A percentile compares a stretch with the other conserved stretches of the same genome.
Evolutionary conservation across 495 filamentous ascomycete species (phyloP).

Genomic region (Margaritispora aquatica): DNA sequence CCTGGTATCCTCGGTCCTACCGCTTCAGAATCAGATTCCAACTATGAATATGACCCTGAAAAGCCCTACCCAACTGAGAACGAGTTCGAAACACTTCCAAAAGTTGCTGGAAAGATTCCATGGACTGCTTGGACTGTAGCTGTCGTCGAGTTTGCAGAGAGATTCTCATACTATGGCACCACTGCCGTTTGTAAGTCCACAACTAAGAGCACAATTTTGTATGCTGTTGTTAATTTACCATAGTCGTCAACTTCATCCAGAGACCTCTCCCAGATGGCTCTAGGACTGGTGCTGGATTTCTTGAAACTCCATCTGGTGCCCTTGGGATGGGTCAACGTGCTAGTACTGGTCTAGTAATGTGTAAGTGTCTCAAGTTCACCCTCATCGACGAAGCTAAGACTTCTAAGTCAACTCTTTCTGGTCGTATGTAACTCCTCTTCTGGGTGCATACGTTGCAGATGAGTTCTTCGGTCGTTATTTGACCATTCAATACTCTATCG

Average conservation of each 20-base stretch:
- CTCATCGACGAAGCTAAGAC: not conserved
- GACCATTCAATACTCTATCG: conserved; percentile 51
- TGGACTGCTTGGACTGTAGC: conserved; percentile 41
- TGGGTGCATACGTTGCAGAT: conserved; percentile 54
- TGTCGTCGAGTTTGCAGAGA: conserved; percentile 51
- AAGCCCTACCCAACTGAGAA: conserved; percentile 45
- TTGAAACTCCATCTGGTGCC: conserved; percentile 47
- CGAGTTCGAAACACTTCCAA: conserved; percentile 43
- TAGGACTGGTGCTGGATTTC: conserved; percentile 51
- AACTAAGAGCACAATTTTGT: conserved; percentile 1
- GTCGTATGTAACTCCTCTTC: conserved; percentile 45
- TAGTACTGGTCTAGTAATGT: conserved; percentile 47
- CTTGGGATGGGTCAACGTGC: conserved; percentile 52
- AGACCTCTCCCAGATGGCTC: conserved; percentile 40
- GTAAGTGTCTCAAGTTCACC: no score
- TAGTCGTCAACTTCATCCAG: conserved; percentile 54
- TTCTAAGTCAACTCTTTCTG: conserved; percentile 34
- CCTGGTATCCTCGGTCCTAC: no score
- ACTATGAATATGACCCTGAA: no score
- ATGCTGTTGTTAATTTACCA: conserved; percentile 25
- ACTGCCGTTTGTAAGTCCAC: conserved; percentile 11
- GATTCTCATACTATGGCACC: conserved; percentile 51
- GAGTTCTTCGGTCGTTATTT: conserved; percentile 51
- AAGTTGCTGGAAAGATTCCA: conserved; percentile 43
- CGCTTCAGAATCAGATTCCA: no score